Conservation (phyloP, 805 yeast genomes). For the Kodamaea kaohsiungensis region DNA sequence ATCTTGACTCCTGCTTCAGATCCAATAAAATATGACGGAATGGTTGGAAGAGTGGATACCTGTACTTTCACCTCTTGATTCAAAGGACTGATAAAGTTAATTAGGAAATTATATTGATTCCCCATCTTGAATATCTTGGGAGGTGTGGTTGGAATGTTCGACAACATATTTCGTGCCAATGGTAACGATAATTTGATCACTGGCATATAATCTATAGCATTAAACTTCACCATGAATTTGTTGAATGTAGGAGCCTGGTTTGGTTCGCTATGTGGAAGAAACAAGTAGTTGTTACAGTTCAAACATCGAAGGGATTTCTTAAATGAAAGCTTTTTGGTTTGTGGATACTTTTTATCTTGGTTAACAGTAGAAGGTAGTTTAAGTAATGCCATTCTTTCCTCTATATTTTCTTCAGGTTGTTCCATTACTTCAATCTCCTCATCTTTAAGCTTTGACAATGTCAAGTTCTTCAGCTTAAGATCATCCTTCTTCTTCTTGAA, state of each 20-base stretch:
- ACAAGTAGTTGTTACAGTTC: conserved; percentile 28
- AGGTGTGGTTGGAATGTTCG: conserved; percentile 6
- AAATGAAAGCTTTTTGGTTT: conserved; percentile 18
- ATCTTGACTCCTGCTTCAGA: conserved; percentile 9
- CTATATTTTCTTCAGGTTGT: not conserved
- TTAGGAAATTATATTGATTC: conserved; percentile 19
- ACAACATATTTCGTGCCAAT: conserved; percentile 6
- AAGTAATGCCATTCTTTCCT: not conserved
- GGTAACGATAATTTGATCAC: conserved; percentile 22
- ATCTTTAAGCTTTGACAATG: conserved; percentile 9
- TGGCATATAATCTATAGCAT: conserved; percentile 39
- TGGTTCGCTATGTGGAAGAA: conserved; percentile 27
- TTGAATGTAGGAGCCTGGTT: conserved; percentile 21
- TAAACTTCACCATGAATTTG: conserved; percentile 31
- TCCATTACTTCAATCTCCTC: not conserved
- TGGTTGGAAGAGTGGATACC: conserved; percentile 24
- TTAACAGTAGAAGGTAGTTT: not conserved
- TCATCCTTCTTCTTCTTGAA: not conserved
- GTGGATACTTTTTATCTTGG: conserved; percentile 2
- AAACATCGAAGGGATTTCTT: conserved; percentile 29
- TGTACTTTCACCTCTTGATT: conserved; percentile 19
- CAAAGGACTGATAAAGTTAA: conserved; percentile 36
- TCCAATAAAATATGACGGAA: conserved; percentile 17
- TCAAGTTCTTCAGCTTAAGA: conserved; percentile 8
- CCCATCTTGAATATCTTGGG: conserved; percentile 13